Conservation (phyloP, 169 alveolate species). For the Eimeria brunetti region DNA sequence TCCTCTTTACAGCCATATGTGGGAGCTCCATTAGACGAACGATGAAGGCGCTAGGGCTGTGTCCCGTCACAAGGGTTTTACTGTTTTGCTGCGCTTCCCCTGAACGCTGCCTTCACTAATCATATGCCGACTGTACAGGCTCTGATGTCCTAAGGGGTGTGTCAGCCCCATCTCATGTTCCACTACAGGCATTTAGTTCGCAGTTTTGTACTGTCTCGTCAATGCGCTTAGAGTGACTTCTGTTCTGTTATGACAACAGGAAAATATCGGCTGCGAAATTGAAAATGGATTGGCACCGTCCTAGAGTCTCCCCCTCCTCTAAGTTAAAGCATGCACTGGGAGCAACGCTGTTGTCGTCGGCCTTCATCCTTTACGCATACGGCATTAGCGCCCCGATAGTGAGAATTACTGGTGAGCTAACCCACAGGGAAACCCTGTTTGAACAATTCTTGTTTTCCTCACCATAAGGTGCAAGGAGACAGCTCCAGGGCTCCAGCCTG, state of each 20-base stretch:
- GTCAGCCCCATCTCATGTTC: not conserved
- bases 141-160: not conserved
- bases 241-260: not conserved
- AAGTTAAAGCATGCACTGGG: constrained; percentile 32
- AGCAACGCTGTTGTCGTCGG: constrained; percentile 10
- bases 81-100: not conserved
- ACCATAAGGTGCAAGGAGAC: not conserved
- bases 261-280: no score
- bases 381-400: constrained; percentile 32
- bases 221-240: not conserved
- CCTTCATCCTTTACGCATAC: not conserved
- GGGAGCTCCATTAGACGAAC: not conserved
- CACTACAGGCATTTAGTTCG: not conserved
- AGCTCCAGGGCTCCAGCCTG: not conserved
- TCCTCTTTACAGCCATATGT: not conserved
- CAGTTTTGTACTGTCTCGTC: not conserved
- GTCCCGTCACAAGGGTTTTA: not conserved
- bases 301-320: not conserved
- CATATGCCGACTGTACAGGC: not conserved
- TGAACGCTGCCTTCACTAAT: not conserved
- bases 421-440: not conserved
- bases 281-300: not conserved
- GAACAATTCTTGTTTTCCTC: not conserved
- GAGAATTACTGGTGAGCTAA: constrained; percentile 29
- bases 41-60: not conserved